Base-by-base conservation (phyloP, 2,329 filamentous ascomycete species). In the Annulohypoxylon truncatum region DNA sequence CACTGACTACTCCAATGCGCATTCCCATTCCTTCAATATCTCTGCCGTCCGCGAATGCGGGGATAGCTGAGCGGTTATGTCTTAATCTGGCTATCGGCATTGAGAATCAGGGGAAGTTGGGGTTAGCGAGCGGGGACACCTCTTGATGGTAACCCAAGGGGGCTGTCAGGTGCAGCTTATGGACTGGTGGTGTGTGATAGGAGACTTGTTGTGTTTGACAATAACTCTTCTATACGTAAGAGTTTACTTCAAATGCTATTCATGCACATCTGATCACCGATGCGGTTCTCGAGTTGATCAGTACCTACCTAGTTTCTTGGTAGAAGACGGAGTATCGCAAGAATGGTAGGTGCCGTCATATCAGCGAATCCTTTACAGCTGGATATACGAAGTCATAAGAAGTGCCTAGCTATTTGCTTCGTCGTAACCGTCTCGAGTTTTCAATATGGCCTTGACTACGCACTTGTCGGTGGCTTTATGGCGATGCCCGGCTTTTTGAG, bases 401-500 rank as follows among this genome's bases (percentile, higher is more conserved):
- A 76, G 58, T 77, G 74, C 33, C 58, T 76, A 10, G 40, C 55
- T 6, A 76, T 76, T n/a, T 77, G 74, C 51, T 71, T 64, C 35
- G 57, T 77, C n/a, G 69, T 73, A 4, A 76, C 75, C 1, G 51
- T 78, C 20, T 75, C 76, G 5, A 76, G 73, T 15, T 78, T 78
- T 61, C 76, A 78, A 66, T 78, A 78, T 73, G 72, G 72, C 13
- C 71, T 78, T 31, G 77, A 79, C 54, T 77, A 78, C 10, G 75
- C 74, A 7, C 71, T 78, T 13, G 71, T 78, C 12, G 75, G 76
- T n/a, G 77, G 77, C 15, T 76, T 78, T 54, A 70, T 76, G 66
- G 76, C 77, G 26, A 78, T 78, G 77, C 77, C 76, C 3, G 77
- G 77, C 7, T 79, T 79, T 64, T 67, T 78, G 46, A 62, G 67